phyloP scores from a whole-genome alignment of 1,284 basidiomycete species.

The Marasmius sp. region DNA sequence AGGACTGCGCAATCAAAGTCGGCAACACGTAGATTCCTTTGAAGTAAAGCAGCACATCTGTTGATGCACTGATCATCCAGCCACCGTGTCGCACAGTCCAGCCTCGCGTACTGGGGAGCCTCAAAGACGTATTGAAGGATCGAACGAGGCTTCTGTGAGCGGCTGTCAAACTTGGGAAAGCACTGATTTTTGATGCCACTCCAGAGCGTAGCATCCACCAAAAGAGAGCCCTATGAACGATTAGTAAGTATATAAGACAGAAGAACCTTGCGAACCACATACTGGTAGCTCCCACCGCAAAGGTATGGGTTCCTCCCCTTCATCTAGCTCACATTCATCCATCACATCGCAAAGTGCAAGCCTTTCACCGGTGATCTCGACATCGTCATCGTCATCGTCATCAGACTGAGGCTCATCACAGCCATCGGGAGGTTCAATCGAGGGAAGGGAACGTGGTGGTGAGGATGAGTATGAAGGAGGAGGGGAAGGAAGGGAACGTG shows the following conservation, averaged over 20 bases:
- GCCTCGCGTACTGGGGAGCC: not conserved
- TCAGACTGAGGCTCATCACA: not conserved
- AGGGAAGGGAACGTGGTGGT: not conserved
- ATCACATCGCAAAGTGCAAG: too few relatives aligned
- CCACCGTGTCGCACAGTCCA: not conserved
- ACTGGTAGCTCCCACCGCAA: not conserved
- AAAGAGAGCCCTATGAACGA: not conserved
- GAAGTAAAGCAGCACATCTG: not conserved
- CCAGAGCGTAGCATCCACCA: not conserved
- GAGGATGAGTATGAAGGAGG: not conserved
- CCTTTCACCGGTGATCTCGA: not conserved
- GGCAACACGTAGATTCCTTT: not conserved
- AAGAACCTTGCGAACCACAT: not conserved
- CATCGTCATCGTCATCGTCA: not conserved
- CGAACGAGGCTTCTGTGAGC: not conserved
- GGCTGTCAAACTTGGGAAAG: not conserved
- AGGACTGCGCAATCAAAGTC: not conserved
- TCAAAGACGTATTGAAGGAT: not conserved
- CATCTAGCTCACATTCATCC: not conserved
- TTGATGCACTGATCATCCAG: not conserved
- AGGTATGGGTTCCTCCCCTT: not conserved
- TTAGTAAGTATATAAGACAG: not conserved
- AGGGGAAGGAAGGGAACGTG: too few relatives aligned
- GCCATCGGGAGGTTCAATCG: not conserved
- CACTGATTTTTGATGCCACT: not conserved